phyloP scores from a whole-genome alignment of 2,329 filamentous ascomycete genomes.

The Botrytis fabae region DNA sequence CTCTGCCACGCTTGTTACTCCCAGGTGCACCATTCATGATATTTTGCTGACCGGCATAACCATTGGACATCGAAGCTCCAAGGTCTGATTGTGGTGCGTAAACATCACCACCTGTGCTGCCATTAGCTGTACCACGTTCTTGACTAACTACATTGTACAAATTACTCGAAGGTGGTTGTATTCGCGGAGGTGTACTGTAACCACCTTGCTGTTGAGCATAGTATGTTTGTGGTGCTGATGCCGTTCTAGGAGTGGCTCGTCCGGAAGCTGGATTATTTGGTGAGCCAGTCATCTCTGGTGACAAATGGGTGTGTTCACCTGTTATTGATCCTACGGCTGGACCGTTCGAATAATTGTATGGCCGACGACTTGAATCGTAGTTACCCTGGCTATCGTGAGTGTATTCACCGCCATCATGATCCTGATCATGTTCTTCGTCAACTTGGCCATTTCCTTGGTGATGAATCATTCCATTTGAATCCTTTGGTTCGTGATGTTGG shows the following conservation, averaged over 20 bases:
- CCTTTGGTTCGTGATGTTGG: conserved; percentile 62
- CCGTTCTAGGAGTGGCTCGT: conserved; percentile 80
- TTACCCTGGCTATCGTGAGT: conserved; percentile 73
- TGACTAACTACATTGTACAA: conserved; percentile 89
- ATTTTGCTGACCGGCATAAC: conserved; percentile 63
- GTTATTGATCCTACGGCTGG: conserved; percentile 65
- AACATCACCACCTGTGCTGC: conserved; percentile 64
- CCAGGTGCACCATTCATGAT: conserved; percentile 62
- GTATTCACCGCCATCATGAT: conserved; percentile 78
- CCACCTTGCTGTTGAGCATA: conserved; percentile 61
- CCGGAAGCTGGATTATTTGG: conserved; percentile 80
- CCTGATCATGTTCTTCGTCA: conserved; percentile 71
- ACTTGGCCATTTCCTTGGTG: conserved; percentile 56
- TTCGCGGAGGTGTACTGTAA: conserved; percentile 78
- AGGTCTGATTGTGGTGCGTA: conserved; percentile 69
- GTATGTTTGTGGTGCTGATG: conserved; percentile 68
- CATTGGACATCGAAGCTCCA: conserved; percentile 55
- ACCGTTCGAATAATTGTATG: conserved; percentile 74
- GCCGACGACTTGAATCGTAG: conserved; percentile 70
- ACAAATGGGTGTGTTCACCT: conserved; percentile 73
- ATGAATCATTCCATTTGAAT: conserved; percentile 66
- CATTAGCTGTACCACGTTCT: conserved; percentile 67
- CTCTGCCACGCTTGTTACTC: conserved; percentile 47
- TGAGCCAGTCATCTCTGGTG: conserved; percentile 80
- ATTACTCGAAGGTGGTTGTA: conserved; percentile 69